Evolutionary conservation across 306 rosid genomes (phyloP).

Genomic region (Styphnolobium japonicum): DNA sequence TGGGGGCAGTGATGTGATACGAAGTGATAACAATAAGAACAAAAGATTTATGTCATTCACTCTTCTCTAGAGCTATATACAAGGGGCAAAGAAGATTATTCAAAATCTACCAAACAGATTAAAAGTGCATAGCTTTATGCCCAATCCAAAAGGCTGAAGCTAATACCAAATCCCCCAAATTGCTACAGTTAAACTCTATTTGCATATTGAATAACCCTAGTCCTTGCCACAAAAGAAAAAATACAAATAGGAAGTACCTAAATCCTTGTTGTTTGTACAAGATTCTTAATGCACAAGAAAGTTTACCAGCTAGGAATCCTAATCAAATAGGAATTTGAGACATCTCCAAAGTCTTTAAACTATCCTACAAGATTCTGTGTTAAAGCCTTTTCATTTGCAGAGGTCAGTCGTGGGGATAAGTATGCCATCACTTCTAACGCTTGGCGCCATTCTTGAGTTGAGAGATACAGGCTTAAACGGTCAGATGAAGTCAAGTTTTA

Average conservation of each 20-base stretch:
- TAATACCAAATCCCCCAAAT: neutral
- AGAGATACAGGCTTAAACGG: too few relatives aligned
- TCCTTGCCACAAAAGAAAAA: neutral
- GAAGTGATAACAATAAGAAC: neutral
- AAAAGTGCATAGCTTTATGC: neutral
- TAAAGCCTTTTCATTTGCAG: neutral
- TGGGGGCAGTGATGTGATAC: neutral
- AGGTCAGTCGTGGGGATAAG: too few relatives aligned
- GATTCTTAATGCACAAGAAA: neutral
- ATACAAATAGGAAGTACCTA: neutral
- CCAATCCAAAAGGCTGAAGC: neutral
- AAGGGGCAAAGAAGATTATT: neutral
- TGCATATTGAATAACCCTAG: neutral
- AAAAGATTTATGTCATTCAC: neutral
- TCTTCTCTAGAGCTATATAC: neutral
- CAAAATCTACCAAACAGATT: neutral
- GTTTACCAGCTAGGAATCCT: too few relatives aligned
- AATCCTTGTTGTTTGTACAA: neutral
- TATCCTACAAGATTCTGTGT: neutral
- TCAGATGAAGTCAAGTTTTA: too few relatives aligned
- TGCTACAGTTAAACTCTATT: neutral
- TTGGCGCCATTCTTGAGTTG: too few relatives aligned
- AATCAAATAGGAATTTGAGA: neutral
- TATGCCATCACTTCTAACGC: too few relatives aligned
- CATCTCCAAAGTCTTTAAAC: neutral